Base-by-base conservation (phyloP, 2,329 filamentous ascomycete genomes). In the Alternaria longipes region DNA sequence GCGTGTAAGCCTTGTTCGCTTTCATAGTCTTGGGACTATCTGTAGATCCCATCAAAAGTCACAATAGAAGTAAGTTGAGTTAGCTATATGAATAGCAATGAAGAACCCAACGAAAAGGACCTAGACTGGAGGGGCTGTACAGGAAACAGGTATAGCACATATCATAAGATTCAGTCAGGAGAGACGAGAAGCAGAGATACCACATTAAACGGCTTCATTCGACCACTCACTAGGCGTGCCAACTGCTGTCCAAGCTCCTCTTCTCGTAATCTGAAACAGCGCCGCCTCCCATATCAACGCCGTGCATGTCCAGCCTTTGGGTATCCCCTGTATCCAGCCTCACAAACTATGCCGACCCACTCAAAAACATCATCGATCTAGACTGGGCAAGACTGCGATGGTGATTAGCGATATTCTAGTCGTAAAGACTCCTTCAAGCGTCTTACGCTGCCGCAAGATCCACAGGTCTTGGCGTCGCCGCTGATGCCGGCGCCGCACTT, bases 401-500 rank as follows among this genome's bases (percentile, higher is more conserved):
- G 36, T 12, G 22, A 3, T 60, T 24, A 60, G 52, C 16, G 22
- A 5, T 32, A 11, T 1, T 38, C 11, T 20, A 7, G 2, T 16
- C 5, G 9, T 2, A 9, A 4, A 18, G 7, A 12, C n/a, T 4
- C 9, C 1, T 32, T 11, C 6, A 2, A 24, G 22, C 9, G 12
- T 28, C 57, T 51, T 54, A 79, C 77, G 62, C 73, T 75, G 54
- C 78, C 78, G 63, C 78, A 80, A 50, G 77, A 78, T 30, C 69
- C 57, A 62, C 78, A 80, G 11, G 71, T 77, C 73, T 80, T 80
- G 51, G 58, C 63, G 7, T 67, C 76, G 44, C 67, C 72, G 40
- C 54, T 63, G 59, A 75, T 76, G 38, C 51, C 58, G 7, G 76
- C 74, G 59, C 76, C 75, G 66, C 78, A 80, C 70, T 80, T 80